Evolutionary conservation across 306 rosid genomes (phyloP), one percentile per base, ranked within the genome.

Genomic region (Glycyrrhiza uralensis): DNA sequence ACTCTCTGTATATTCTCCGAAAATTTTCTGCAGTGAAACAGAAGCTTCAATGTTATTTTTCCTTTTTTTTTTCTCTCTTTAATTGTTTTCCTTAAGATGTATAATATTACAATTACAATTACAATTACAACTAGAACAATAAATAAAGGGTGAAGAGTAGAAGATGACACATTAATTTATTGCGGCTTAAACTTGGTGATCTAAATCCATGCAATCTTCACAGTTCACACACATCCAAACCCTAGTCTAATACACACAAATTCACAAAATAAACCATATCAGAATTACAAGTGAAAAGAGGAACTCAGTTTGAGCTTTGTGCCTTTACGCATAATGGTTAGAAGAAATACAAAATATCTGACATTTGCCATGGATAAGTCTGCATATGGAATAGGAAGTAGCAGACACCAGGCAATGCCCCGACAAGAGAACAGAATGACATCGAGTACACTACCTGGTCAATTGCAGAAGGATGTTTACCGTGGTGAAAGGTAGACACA

Each of bases 401-500:
- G 26, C 9, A 71, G 44, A 7, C 44, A 51, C 35, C 42, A 7
- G 17, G 32, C 29, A 24, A 30, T 50, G 55, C 24, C 13, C 44
- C 22, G 46, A 56, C 4, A 46, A 12, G 51, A 66, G 30, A 62
- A 61, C 11, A 33, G 39, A 72, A 18, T 33, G 64, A 56, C 60
- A 47, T 51, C n/a, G 60, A 4, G 54, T 39, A 41, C 29, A 69
- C 44, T 85, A 85, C 98, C 97, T 94, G 98, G 83, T 94, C 91
- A 33, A 94, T 87, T 38, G 97, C 90, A 62, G 98, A 87, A 68
- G 98, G 97, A 67, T 86, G 69, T 78, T 94, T 94, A 52, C 85
- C 85, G 23, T 94, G 98, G 87, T 94, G 97, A 77, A 94, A 94
- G 19, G 96, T 94, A 62, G 98, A 94, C 12, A 94, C 96, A 11